Evolutionary conservation across 345 rosid genomes (phyloP), one percentile per base, ranked within the genome.

Genomic region (Lepidium didymum): DNA sequence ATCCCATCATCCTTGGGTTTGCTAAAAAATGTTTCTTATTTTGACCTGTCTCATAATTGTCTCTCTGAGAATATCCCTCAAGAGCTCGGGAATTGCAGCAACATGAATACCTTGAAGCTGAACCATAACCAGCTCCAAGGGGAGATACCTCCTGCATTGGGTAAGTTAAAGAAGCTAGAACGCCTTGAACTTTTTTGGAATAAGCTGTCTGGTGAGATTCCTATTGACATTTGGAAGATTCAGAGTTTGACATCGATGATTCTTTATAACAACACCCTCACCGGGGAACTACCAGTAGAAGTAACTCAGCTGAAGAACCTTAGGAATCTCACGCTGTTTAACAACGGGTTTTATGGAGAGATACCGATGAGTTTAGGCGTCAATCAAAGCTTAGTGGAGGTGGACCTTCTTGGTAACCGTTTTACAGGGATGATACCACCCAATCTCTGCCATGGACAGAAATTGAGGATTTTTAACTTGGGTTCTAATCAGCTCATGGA

Each of bases 381-480:
- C 70, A 86, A 87, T 74, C 78, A 79, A 74, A 86, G 88, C 78
- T 73, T 92, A 60, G 58, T 61, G 75, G 71, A 69, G 81, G 72
- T 92, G 69, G 96, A 92, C 57, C 79, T 92, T 64, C 67, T 70
- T 38, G 75, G 73, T 55, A 92, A 92, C 68, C 62, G 47, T 19
- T 84, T 89, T 81, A 82, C 78, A 3, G 98, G 98, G 38, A 72
- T 64, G 44, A 80, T 92, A 43, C 96, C 96, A 1, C 84, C 86
- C 6, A 62, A 79, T 77, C 84, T 92, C 56, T 89, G 98, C 87
- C 79, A 60, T 10, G 78, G 91, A 62, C 79, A 81, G 55, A 76
- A 72, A 62, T 46, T 89, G 69, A 29, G 46, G 21, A 57, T 80
- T 18, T 76, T 86, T 69, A 74, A 56, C 72, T 67, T 89, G 72